These are phyloP conservation scores for Posidonia oceanica DNA, from an alignment of 116 monocot genomes.

Conservation along the genomic window DNA sequence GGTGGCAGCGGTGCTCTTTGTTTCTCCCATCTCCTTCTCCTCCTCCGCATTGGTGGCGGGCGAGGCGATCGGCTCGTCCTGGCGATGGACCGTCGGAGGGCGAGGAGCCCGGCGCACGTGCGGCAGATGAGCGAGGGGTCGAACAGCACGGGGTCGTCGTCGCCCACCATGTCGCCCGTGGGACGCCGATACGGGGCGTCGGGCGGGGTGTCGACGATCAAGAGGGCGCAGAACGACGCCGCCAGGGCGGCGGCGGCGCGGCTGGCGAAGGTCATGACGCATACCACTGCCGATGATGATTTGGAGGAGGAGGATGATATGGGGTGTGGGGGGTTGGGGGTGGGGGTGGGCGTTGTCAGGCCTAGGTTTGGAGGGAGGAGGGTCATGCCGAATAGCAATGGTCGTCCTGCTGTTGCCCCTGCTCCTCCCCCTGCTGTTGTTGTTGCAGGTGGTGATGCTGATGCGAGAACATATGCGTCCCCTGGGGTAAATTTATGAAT, in stretches of 20 bases:
- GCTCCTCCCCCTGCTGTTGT: not conserved
- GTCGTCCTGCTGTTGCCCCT: not conserved
- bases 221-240: conserved; percentile 5
- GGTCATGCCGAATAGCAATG: not conserved
- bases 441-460: too few species aligned
- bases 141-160: conserved; percentile 4
- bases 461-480: too few species aligned
- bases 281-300: not conserved
- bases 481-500: too few species aligned
- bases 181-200: not conserved
- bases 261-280: conserved; percentile 6
- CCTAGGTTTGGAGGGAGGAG: not conserved
- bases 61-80: too few species aligned
- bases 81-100: not conserved
- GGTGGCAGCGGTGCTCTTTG: too few species aligned
- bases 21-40: not conserved
- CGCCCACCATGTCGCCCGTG: conserved; percentile 3
- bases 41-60: not conserved
- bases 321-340: not conserved
- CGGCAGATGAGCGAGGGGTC: conserved; percentile 2
- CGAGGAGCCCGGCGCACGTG: not conserved
- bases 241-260: conserved; percentile 3
- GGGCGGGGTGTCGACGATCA: conserved; percentile 6
- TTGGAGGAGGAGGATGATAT: conserved; percentile 2
- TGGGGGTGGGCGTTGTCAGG: not conserved